Evolutionary conservation across 1,284 basidiomycete species (phyloP).

Genomic region (Phlebopus sp.): DNA sequence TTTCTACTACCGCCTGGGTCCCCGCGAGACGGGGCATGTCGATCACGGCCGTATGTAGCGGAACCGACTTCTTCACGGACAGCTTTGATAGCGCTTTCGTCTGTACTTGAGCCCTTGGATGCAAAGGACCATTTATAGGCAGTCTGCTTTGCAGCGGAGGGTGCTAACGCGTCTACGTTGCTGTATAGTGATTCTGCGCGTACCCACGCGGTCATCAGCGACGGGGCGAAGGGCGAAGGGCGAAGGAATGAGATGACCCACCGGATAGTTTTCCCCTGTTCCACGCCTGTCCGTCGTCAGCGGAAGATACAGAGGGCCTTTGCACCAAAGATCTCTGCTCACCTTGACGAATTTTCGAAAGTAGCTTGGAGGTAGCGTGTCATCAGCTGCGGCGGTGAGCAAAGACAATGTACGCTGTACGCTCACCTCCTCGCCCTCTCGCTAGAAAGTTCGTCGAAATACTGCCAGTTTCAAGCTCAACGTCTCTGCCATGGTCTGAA

Average conservation of each 20-base stretch:
- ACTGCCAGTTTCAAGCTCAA: slow-evolving; percentile 40
- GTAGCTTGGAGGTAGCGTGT: slow-evolving; percentile 51
- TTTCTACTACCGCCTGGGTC: slow-evolving; percentile 25
- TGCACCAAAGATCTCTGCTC: slow-evolving; percentile 4
- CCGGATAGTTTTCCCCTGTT: slow-evolving; percentile 69
- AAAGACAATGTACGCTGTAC: slow-evolving; percentile 12
- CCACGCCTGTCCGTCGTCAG: slow-evolving; percentile 52
- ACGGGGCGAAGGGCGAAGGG: background rate
- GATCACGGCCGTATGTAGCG: slow-evolving; percentile 46
- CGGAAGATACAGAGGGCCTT: background rate
- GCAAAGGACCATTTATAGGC: slow-evolving; percentile 63
- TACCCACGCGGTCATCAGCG: background rate
- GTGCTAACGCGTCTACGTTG: slow-evolving; percentile 49
- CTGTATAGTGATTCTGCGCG: slow-evolving; percentile 59
- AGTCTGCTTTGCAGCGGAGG: slow-evolving; percentile 56
- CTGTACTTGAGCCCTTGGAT: slow-evolving; percentile 44
- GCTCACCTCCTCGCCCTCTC: slow-evolving; percentile 70
- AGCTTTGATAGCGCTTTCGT: slow-evolving; percentile 52
- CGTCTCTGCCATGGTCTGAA: background rate
- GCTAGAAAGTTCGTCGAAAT: slow-evolving; percentile 73
- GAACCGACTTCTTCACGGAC: slow-evolving; percentile 58
- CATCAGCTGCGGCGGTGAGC: slow-evolving; percentile 5
- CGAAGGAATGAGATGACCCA: slow-evolving; percentile 31
- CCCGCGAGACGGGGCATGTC: slow-evolving; percentile 17
- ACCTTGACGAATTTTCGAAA: slow-evolving; percentile 84